Evolutionary conservation across 306 rosid species (phyloP).

Genomic region (Vicia sativa): DNA sequence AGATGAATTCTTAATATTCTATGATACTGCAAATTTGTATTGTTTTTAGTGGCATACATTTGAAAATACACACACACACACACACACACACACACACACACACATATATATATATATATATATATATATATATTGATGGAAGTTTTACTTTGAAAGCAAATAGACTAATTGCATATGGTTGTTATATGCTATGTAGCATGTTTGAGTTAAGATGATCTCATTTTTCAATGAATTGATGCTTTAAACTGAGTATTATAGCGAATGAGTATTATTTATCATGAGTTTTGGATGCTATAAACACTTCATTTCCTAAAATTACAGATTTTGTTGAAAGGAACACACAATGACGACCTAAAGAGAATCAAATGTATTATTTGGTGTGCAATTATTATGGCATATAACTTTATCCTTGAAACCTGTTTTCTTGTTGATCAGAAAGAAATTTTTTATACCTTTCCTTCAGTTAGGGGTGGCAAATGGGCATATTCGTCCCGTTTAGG

Average conservation of each 20-base stretch:
- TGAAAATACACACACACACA: conserved; percentile 27
- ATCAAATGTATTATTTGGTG: conserved; percentile 78
- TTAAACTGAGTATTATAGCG: conserved; percentile 1
- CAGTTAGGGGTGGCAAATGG: no score
- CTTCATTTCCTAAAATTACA: conserved; percentile 50
- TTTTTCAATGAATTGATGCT: conserved; percentile 23
- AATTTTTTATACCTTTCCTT: conserved; percentile 76
- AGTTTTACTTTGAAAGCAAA: conserved; percentile 20
- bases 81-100: no score
- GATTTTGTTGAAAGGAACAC: conserved; percentile 94
- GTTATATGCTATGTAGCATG: conserved; percentile 8
- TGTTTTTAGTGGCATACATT: conserved; percentile 25
- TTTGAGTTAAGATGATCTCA: conserved; percentile 26
- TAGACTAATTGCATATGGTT: conserved; percentile 27
- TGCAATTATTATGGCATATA: conserved; percentile 93
- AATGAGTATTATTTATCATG: no score
- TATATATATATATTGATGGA: conserved; percentile 7
- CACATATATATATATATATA: no score
- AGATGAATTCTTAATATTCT: conserved; percentile 22
- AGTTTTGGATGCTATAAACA: conserved; percentile 37
- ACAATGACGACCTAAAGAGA: conserved; percentile 83
- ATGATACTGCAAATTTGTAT: conserved; percentile 19
- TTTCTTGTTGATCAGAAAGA: conserved; percentile 89
- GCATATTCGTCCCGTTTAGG: no score
- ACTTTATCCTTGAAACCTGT: conserved; percentile 84